Percentiles rank a stretch among this genome's conserved stretches.
Evolutionary conservation across 2,329 filamentous ascomycete species (phyloP).

Genomic region (Sporothrix luriei): DNA sequence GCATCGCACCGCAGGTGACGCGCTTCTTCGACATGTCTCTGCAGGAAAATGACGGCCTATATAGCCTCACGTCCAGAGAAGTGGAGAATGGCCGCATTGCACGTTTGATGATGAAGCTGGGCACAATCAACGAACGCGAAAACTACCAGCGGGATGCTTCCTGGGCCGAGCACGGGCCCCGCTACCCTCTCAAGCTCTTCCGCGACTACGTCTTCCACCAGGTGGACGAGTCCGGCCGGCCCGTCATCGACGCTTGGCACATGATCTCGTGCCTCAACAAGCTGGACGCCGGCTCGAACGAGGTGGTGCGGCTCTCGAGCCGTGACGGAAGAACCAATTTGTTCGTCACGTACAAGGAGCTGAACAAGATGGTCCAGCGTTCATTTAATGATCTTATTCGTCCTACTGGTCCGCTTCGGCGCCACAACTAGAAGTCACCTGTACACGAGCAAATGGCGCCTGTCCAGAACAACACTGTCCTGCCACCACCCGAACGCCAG

Average conservation of each 20-base stretch:
- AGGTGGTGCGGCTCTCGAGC: conserved; percentile 82
- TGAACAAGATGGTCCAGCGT: conserved; percentile 66
- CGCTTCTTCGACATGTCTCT: conserved; percentile 74
- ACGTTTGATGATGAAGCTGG: conserved; percentile 78
- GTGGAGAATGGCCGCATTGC: conserved; percentile 87
- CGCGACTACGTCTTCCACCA: conserved; percentile 97
- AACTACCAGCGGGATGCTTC: conserved; percentile 64
- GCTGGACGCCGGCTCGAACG: conserved; percentile 84
- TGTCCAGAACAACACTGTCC: background rate
- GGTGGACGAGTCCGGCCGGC: conserved; percentile 80
- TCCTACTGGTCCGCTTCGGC: conserved; percentile 22
- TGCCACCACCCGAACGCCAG: background rate
- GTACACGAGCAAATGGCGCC: background rate
- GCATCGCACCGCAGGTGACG: conserved; percentile 76
- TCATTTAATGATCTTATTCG: conserved; percentile 60
- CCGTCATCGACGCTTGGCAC: conserved; percentile 84
- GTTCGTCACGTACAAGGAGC: conserved; percentile 85
- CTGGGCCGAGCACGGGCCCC: conserved; percentile 92
- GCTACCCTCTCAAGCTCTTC: conserved; percentile 92
- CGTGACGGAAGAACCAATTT: conserved; percentile 89
- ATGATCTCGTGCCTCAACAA: conserved; percentile 87
- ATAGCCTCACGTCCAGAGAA: conserved; percentile 72
- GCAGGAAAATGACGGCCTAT: conserved; percentile 76
- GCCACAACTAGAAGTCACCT: conserved; percentile 30
- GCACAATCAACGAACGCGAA: conserved; percentile 81